These are phyloP conservation scores for Leptographium radiaticola DNA, from an alignment of 2,329 filamentous ascomycete genomes.

Conservation along the genomic window DNA sequence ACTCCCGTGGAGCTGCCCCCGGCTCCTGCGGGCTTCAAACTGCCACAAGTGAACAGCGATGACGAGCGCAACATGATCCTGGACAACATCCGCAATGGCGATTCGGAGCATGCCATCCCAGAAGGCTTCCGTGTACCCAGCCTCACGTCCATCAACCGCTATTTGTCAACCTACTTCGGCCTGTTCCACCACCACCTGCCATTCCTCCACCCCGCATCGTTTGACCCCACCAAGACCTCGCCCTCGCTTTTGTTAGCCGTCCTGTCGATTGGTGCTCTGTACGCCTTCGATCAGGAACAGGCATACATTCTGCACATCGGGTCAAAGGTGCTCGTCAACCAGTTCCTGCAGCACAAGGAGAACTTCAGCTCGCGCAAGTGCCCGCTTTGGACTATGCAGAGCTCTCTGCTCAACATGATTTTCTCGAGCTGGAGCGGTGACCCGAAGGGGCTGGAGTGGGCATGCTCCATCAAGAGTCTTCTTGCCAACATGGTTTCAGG, in stretches of 20 bases:
- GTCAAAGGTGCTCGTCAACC: conserved; percentile 91
- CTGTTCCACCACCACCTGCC: conserved; percentile 94
- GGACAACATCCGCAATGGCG: conserved; percentile 71
- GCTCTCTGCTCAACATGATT: conserved; percentile 93
- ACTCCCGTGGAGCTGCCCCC: conserved; percentile 57
- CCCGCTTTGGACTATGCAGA: conserved; percentile 96
- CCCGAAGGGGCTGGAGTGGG: conserved; percentile 94
- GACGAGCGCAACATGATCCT: conserved; percentile 76
- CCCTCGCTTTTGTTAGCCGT: conserved; percentile 78
- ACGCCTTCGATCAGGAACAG: conserved; percentile 93
- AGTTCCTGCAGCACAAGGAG: conserved; percentile 95
- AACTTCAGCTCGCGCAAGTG: conserved; percentile 98
- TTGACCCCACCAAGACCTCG: conserved; percentile 66
- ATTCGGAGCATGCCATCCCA: conserved; percentile 69
- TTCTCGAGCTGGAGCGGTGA: conserved; percentile 99
- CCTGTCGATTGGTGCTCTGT: conserved; percentile 87
- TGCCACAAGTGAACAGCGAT: conserved; percentile 72
- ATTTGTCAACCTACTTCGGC: conserved; percentile 91
- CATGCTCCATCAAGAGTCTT: conserved; percentile 95
- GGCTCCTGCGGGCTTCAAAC: conserved; percentile 53
- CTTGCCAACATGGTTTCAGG: conserved; percentile 98
- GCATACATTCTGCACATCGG: conserved; percentile 96
- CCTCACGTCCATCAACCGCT: conserved; percentile 72
- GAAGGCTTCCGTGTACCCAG: conserved; percentile 83
- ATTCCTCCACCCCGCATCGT: conserved; percentile 87